Conservation (phyloP, 2,329 filamentous ascomycete genomes). For the Talaromyces piceae region DNA sequence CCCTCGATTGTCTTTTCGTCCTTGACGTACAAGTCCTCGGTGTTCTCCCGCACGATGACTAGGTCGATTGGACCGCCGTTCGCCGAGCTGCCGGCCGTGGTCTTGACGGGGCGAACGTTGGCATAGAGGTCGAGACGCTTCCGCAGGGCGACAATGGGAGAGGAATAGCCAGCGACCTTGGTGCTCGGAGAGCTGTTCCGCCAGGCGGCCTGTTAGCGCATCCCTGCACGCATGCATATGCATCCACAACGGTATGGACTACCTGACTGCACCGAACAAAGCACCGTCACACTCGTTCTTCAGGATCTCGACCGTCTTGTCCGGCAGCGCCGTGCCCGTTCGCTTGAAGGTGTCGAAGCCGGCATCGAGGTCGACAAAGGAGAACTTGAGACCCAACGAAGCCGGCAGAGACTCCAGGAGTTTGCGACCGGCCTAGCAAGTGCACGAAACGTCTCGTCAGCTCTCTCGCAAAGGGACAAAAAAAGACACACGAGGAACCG, state of each 20-base stretch:
- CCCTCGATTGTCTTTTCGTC: slow-evolving; percentile 79
- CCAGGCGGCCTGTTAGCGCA: neutral
- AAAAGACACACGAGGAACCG: neutral
- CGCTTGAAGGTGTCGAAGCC: slow-evolving; percentile 90
- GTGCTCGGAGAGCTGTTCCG: slow-evolving; percentile 65
- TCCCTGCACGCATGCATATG: neutral
- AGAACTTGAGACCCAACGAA: slow-evolving; percentile 89
- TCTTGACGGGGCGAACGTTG: slow-evolving; percentile 95
- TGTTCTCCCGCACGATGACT: slow-evolving; percentile 98
- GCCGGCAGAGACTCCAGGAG: slow-evolving; percentile 86
- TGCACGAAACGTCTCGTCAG: slow-evolving; percentile 8
- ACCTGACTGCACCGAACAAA: slow-evolving; percentile 88
- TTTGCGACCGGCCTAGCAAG: slow-evolving; percentile 61
- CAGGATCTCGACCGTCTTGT: slow-evolving; percentile 82
- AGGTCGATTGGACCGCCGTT: slow-evolving; percentile 67
- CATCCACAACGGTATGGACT: slow-evolving; percentile 8
- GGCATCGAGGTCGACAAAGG: slow-evolving; percentile 85
- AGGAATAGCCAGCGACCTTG: slow-evolving; percentile 90
- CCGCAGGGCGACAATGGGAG: slow-evolving; percentile 90
- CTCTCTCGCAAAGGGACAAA: too few species aligned
- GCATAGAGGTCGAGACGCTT: slow-evolving; percentile 93
- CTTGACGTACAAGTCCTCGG: slow-evolving; percentile 97
- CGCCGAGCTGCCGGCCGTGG: slow-evolving; percentile 47
- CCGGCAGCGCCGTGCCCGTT: slow-evolving; percentile 80
- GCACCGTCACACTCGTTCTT: slow-evolving; percentile 90